phyloP scores from a whole-genome alignment of 345 rosid genomes.

The Linum usitatissimum region DNA sequence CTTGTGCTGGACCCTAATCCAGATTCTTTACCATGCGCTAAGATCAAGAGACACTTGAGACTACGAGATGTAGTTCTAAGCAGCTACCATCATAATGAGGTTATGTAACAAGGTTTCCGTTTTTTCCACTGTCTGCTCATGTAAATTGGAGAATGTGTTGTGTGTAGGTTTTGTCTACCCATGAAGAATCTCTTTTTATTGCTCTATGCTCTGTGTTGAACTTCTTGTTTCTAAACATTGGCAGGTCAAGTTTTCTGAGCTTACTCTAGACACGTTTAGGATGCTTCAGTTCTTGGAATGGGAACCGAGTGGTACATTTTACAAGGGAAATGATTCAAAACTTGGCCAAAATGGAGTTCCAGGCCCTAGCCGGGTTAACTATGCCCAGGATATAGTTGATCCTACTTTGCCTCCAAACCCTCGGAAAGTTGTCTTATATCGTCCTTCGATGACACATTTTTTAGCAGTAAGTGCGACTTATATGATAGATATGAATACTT shows the following conservation, averaged over 20 bases:
- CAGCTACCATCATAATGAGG: slow-evolving; percentile 88
- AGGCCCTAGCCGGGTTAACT: slow-evolving; percentile 46
- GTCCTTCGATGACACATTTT: slow-evolving; percentile 76
- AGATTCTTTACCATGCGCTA: slow-evolving; percentile 47
- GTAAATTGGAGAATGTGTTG: slow-evolving; percentile 10
- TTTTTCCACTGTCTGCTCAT: slow-evolving; percentile 10
- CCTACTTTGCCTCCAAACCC: slow-evolving; percentile 87
- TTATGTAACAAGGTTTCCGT: slow-evolving; percentile 26
- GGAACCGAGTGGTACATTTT: slow-evolving; percentile 94
- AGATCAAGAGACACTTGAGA: slow-evolving; percentile 51
- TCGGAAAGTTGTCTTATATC: slow-evolving; percentile 75
- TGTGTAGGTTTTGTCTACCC: slow-evolving; percentile 9
- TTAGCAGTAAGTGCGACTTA: slow-evolving; percentile 60
- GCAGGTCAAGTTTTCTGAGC: slow-evolving; percentile 95
- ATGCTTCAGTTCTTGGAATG: slow-evolving; percentile 97
- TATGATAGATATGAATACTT: not conserved
- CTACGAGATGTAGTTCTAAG: slow-evolving; percentile 77
- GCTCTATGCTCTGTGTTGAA: not conserved
- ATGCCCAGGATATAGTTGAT: slow-evolving; percentile 63
- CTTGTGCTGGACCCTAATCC: slow-evolving; percentile 64
- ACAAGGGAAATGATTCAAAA: slow-evolving; percentile 42
- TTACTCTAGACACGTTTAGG: slow-evolving; percentile 83
- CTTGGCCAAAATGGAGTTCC: slow-evolving; percentile 44
- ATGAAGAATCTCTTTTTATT: not conserved
- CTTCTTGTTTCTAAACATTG: slow-evolving; percentile 10